Base-by-base conservation (phyloP, 441 rosid genomes). In the Melastoma candidum region DNA sequence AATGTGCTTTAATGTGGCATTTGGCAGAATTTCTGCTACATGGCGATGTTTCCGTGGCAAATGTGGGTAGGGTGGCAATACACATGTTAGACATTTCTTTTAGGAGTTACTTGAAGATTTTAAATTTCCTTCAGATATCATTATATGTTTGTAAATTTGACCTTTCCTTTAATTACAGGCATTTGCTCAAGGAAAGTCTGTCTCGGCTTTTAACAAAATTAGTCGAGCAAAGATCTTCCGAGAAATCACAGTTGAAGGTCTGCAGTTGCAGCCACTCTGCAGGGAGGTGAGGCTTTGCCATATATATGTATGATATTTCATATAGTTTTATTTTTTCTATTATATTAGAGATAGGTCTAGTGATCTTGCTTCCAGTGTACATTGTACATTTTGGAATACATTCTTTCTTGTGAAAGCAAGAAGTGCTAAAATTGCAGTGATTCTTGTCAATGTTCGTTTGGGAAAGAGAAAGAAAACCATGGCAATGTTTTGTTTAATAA, bases 41-140 rank as follows among this genome's bases (percentile, higher is more conserved):
- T 93, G 98, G 98, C 67, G 51, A 43, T 93, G 98, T 77, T 83
- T 84, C 70, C 78, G 90, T 55, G 97, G 71, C 22, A 86, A 77
- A 60, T 89, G 98, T 67, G 96, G 95, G 48, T 72, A 80, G 74
- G 78, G 62, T 57, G 90, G 84, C 64, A 69, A 70, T 67, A 79
- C 80, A 9, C 61, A 47, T 72, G 97, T 88, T 65, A 59, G 70
- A 64, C 66, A 22, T 13, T 63, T 58, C 47, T 47, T 57, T 43
- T 24, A 32, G 12, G 29, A 62, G 51, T 56, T 29, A 29, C 36
- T 29, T 29, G 36, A 29, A 29, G 36, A 29, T 29, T 29, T 29
- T 1, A 7, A 3, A 29, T 29, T 29, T 29, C 36, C 36, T 29
- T 29, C 36, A 17, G 9, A 26, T 39, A 12, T 46, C 39, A 32